Conservation (phyloP, 106 monocot genomes). For the Ottelia alismoides region DNA sequence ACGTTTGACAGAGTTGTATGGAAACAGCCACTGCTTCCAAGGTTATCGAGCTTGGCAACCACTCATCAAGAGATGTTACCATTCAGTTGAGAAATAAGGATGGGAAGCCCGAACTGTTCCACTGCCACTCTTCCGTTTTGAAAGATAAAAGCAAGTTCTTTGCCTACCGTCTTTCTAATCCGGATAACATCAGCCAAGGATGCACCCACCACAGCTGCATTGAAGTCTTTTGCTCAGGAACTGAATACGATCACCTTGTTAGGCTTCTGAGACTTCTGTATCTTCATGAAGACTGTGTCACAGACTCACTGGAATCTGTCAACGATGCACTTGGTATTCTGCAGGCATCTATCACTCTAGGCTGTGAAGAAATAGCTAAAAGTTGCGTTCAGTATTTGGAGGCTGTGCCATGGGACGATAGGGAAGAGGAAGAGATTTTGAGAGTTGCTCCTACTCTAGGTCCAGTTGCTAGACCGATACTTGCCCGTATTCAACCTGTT, state of each 20-base stretch:
- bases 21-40: too few relatives aligned
- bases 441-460: slow-evolving; percentile 47
- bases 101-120: slow-evolving; percentile 18
- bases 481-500: slow-evolving; percentile 56
- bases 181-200: too few relatives aligned
- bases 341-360: slow-evolving; percentile 50
- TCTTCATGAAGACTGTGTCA: slow-evolving; percentile 32
- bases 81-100: slow-evolving; percentile 23
- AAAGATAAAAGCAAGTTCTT: slow-evolving; percentile 36
- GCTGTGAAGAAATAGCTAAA: slow-evolving; percentile 35
- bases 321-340: slow-evolving; percentile 66
- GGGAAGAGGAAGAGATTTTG: slow-evolving; percentile 88
- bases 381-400: slow-evolving; percentile 73
- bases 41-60: slow-evolving; percentile 25
- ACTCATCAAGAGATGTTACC: slow-evolving; percentile 23
- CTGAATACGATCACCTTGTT: slow-evolving; percentile 57
- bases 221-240: slow-evolving; percentile 33
- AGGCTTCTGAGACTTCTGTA: slow-evolving; percentile 71
- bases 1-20: too few relatives aligned
- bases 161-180: slow-evolving; percentile 29
- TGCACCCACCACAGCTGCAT: slow-evolving; percentile 29
- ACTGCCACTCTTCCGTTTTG: slow-evolving; percentile 26
- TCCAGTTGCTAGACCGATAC: slow-evolving; percentile 23
- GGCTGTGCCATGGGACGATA: slow-evolving; percentile 90
- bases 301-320: slow-evolving; percentile 59